Conservation (phyloP, 345 rosid genomes). For the rapeseed (Brassica napus) region Da-Ae NC_063446.1:68796001-68796500, state of each 20-base stretch:
- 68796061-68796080: conserved; percentile 94
- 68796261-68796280: conserved; percentile 96
- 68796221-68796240: conserved; percentile 2
- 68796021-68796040: conserved; percentile 74
- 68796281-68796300: conserved; percentile 97
- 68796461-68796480: conserved; percentile 69
- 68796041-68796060: conserved; percentile 77
- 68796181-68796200: conserved; percentile 6
- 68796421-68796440: conserved; percentile 3
- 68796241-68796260: conserved; percentile 48
- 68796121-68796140: conserved; percentile 89
- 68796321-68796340: conserved; percentile 99
- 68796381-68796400: conserved; percentile 36
- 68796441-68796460: conserved; percentile 18
- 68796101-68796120: conserved; percentile 93
- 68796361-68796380: conserved; percentile 82
- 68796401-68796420: conserved; percentile 27
- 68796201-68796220: conserved; percentile 6
- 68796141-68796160: conserved; percentile 9
- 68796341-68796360: conserved; percentile 87
- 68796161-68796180: conserved; percentile 13
- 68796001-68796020: conserved; percentile 53
- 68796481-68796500: conserved; percentile 91
- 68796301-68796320: conserved; percentile 98
- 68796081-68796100: conserved; percentile 91